Percentiles rank a stretch among this genome's conserved stretches.
These are phyloP conservation scores for Pyricularia pennisetigena DNA, from an alignment of 2,329 filamentous ascomycete genomes.

Conservation along the genomic window DNA sequence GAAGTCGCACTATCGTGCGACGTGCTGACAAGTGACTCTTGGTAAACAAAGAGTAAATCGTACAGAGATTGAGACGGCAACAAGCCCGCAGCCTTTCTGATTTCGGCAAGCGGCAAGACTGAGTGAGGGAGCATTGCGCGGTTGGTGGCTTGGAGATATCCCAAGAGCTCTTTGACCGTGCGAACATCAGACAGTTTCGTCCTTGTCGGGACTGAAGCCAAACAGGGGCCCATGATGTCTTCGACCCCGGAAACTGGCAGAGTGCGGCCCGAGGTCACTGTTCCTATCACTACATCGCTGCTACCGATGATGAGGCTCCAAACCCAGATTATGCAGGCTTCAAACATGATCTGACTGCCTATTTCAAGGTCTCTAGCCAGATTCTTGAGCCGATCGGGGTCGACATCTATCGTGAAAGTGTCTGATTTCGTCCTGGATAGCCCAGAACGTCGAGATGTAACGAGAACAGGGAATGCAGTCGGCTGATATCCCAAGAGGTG, in stretches of 20 bases:
- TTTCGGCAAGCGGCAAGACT: conserved; percentile 54
- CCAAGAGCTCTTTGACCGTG: conserved; percentile 50
- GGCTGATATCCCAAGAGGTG: conserved; percentile 49
- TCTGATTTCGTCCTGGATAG: conserved; percentile 11
- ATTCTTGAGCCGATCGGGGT: conserved; percentile 21
- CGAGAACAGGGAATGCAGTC: conserved; percentile 47
- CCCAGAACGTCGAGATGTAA: conserved; percentile 16
- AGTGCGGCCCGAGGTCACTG: conserved; percentile 73
- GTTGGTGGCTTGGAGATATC: conserved; percentile 54
- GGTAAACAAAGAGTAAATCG: conserved; percentile 75
- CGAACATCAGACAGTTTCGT: conserved; percentile 42
- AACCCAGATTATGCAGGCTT: conserved; percentile 59
- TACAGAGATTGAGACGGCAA: conserved; percentile 52
- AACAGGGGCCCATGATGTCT: conserved; percentile 67
- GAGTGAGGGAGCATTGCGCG: conserved; percentile 55
- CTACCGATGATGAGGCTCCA: conserved; percentile 54
- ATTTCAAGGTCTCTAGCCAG: conserved; percentile 31
- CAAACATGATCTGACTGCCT: conserved; percentile 64
- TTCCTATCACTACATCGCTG: conserved; percentile 63
- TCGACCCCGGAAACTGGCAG: conserved; percentile 63
- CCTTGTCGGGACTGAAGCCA: conserved; percentile 66
- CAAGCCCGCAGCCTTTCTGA: conserved; percentile 51
- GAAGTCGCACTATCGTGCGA: conserved; percentile 2
- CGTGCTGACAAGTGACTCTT: conserved; percentile 52
- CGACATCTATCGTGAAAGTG: conserved; percentile 19